Conservation (phyloP, 768 basidiomycete genomes). For the Mycena filopes region DNA sequence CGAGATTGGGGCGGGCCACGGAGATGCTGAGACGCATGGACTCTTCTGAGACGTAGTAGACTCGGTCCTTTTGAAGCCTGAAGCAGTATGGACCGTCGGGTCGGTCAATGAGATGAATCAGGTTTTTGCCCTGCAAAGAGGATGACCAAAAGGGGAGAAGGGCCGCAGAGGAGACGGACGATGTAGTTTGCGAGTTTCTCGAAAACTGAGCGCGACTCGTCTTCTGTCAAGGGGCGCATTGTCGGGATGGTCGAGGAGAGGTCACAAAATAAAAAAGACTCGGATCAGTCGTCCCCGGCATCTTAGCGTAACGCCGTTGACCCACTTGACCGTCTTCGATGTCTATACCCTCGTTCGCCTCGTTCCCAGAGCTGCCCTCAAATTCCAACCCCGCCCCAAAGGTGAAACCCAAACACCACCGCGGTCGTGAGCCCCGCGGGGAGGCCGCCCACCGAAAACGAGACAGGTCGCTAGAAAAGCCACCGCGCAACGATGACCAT, state of each 20-base stretch:
- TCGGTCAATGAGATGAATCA: constrained; percentile 94
- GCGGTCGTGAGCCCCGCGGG: too few species aligned
- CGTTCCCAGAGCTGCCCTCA: constrained; percentile 67
- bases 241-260: constrained; percentile 20
- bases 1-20: constrained; percentile 90
- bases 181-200: constrained; percentile 98
- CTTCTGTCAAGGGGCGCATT: constrained; percentile 97
- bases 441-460: too few species aligned
- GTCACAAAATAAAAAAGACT: not conserved
- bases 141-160: not conserved
- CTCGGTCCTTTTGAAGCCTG: constrained; percentile 92
- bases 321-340: not conserved
- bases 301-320: too few species aligned
- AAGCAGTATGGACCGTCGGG: constrained; percentile 96
- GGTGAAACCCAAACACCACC: too few species aligned
- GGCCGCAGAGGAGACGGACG: constrained; percentile 54
- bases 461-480: constrained; percentile 32
- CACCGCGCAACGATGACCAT: constrained; percentile 32
- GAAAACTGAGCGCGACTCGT: constrained; percentile 96
- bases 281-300: too few species aligned
- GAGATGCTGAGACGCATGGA: constrained; percentile 94
- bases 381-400: constrained; percentile 16
- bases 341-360: constrained; percentile 64
- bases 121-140: constrained; percentile 86
- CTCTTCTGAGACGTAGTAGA: constrained; percentile 96